Percentiles rank a stretch among this genome's conserved stretches.
Conservation (phyloP, 2,329 filamentous ascomycete genomes). For the Botryosphaeria dothidea region DNA sequence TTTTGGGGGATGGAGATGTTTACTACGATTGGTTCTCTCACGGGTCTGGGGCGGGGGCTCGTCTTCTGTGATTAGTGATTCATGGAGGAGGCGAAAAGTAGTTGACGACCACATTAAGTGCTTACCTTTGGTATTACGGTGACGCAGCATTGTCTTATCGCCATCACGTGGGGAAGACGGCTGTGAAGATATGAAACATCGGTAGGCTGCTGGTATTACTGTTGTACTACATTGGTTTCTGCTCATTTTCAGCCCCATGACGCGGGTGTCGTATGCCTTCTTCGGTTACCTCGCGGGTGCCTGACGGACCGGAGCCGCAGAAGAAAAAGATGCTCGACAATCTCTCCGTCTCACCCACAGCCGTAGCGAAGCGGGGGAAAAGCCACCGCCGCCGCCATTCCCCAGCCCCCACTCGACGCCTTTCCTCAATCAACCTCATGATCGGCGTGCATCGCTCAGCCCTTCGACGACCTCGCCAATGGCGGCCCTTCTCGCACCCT, state of each 20-base stretch:
- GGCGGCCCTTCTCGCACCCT: not conserved
- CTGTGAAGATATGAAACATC: not conserved
- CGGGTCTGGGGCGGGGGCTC: not conserved
- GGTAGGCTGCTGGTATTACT: not conserved
- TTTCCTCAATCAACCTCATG: not conserved
- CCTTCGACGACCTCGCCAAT: not conserved
- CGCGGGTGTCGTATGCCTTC: not conserved
- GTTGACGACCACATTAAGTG: not conserved
- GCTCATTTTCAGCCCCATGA: not conserved
- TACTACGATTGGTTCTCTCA: slow-evolving; percentile 1
- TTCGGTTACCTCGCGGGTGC: not conserved
- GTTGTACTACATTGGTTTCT: not conserved
- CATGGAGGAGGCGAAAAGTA: slow-evolving; percentile 5
- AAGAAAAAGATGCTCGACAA: not conserved
- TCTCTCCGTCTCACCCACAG: not conserved
- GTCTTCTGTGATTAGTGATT: slow-evolving; percentile 2
- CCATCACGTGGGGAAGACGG: not conserved
- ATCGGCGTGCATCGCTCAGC: too few relatives aligned
- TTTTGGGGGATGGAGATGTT: not conserved
- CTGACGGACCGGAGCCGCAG: not conserved
- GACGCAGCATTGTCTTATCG: not conserved
- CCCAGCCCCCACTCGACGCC: not conserved
- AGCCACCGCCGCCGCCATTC: not conserved
- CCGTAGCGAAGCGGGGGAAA: not conserved
- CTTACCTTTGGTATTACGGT: not conserved